Conservation (phyloP, 192 early-diverging fungal species). For the Geranomyces michiganensis region DNA sequence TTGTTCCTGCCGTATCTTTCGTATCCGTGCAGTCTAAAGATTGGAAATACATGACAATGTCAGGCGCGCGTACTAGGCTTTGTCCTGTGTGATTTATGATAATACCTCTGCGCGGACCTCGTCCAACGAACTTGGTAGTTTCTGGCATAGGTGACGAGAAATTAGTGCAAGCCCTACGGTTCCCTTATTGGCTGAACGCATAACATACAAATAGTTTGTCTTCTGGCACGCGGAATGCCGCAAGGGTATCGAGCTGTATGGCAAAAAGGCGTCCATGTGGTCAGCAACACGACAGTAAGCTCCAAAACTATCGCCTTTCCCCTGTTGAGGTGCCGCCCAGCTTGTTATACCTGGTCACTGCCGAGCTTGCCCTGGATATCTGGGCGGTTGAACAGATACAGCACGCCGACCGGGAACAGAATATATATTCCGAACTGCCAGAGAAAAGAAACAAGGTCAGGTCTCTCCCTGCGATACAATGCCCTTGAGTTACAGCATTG, state of each 20-base stretch:
- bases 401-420: constrained; percentile 29
- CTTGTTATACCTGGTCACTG: constrained; percentile 15
- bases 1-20: constrained; percentile 9
- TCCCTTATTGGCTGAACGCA: not conserved
- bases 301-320: no score
- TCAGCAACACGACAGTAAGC: no score
- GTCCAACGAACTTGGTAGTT: constrained; percentile 23
- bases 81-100: not conserved
- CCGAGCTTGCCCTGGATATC: constrained; percentile 25
- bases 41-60: not conserved
- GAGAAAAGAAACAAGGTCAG: not conserved
- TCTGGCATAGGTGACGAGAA: constrained; percentile 1
- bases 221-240: constrained; percentile 21
- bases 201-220: constrained; percentile 25
- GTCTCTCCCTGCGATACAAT: no score
- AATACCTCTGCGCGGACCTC: constrained; percentile 25
- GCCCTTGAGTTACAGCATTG: not conserved
- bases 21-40: constrained; percentile 14
- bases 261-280: no score
- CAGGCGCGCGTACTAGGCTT: no score
- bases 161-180: not conserved
- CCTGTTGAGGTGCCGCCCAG: not conserved
- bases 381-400: constrained; percentile 37
- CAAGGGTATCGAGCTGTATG: constrained; percentile 5
- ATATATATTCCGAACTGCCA: constrained; percentile 36